These are phyloP conservation scores for Blumeria graminis DNA, from an alignment of 2,329 filamentous ascomycete genomes.

Conservation along the genomic window DNA sequence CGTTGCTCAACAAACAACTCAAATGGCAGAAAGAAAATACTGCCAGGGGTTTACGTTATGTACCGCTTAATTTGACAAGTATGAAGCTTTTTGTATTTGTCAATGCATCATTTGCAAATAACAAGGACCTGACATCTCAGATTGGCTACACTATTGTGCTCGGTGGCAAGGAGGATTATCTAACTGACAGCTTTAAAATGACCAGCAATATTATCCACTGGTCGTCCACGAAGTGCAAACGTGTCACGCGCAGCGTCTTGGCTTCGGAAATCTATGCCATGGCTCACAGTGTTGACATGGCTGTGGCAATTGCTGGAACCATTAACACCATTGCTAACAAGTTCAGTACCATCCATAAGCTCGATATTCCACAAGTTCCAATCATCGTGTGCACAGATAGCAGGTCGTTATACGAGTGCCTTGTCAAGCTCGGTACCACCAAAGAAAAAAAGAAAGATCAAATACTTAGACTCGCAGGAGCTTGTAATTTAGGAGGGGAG, in stretches of 20 bases:
- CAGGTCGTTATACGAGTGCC: not conserved
- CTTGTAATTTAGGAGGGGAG: no score
- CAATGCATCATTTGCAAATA: not conserved
- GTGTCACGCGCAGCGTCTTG: not conserved
- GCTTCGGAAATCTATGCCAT: not conserved
- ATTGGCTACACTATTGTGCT: not conserved
- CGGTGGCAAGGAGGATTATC: not conserved
- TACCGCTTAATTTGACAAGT: not conserved
- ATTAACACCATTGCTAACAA: not conserved
- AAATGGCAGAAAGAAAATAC: not conserved
- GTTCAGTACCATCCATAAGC: not conserved
- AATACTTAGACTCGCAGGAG: no score
- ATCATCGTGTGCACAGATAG: not conserved
- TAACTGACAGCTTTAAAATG: not conserved
- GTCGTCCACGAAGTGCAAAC: not conserved
- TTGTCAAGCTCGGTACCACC: not conserved
- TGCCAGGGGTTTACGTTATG: not conserved
- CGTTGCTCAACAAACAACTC: not conserved
- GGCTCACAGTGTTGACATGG: not conserved
- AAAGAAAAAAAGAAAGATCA: no score
- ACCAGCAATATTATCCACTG: not conserved
- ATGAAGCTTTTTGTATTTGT: not conserved
- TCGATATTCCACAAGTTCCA: not conserved
- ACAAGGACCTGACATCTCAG: not conserved
- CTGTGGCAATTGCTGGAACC: not conserved